Percentiles rank a stretch among this genome's conserved stretches.
These are phyloP conservation scores for Silene conica DNA, from an alignment of 148 eudicot species.

Conservation along the genomic window DNA sequence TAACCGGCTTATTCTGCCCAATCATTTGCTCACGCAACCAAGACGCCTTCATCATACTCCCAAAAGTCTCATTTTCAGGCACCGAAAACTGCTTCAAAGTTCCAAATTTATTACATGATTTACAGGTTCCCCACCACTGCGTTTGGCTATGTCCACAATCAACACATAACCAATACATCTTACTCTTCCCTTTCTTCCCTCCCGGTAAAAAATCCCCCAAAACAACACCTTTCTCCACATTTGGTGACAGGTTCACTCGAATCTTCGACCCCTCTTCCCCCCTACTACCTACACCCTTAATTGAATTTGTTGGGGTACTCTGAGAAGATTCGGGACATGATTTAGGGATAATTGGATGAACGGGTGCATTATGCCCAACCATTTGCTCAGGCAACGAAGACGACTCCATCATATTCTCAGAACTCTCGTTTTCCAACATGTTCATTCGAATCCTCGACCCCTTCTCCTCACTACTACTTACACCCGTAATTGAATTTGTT, in stretches of 20 bases:
- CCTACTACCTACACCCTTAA: slow-evolving; percentile 12
- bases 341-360: no score
- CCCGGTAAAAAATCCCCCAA: slow-evolving; percentile 20
- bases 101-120: slow-evolving; percentile 41
- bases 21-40: slow-evolving; percentile 55
- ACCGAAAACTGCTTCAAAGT: slow-evolving; percentile 46
- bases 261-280: slow-evolving; percentile 1
- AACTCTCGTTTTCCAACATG: slow-evolving; percentile 37
- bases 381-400: slow-evolving; percentile 59
- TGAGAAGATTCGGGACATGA: no score
- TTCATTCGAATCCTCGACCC: no score
- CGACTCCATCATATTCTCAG: slow-evolving; percentile 36
- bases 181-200: slow-evolving; percentile 52
- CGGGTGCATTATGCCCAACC: slow-evolving; percentile 35
- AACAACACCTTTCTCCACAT: no score
- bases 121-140: slow-evolving; percentile 94
- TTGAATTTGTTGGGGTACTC: not conserved
- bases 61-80: slow-evolving; percentile 41
- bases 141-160: slow-evolving; percentile 58
- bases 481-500: no score
- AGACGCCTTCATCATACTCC: slow-evolving; percentile 44
- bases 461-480: no score
- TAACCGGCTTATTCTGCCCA: slow-evolving; percentile 43
- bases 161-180: slow-evolving; percentile 53
- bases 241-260: not conserved